Conservation (phyloP, 2,329 filamentous ascomycete genomes). For the Calonectria pseudoturangicola region DNA sequence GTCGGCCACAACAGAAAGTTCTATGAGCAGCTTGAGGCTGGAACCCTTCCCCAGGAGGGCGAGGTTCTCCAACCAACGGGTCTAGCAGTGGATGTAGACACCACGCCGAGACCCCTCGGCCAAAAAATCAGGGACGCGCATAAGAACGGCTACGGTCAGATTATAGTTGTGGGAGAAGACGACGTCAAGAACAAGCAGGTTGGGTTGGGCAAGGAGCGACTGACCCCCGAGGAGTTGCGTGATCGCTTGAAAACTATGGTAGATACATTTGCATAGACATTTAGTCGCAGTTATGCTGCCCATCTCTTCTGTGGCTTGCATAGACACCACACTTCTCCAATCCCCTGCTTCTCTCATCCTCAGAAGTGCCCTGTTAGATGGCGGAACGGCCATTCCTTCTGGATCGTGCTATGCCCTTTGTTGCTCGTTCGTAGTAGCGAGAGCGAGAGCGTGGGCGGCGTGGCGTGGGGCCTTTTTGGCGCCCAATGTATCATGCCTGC, state of each 20-base stretch:
- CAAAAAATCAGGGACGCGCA: constrained; percentile 85
- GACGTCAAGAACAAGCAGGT: constrained; percentile 77
- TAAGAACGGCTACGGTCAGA: constrained; percentile 81
- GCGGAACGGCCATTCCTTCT: constrained; percentile 26
- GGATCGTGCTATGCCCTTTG: constrained; percentile 7
- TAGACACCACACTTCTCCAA: constrained; percentile 39
- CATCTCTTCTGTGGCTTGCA: constrained; percentile 30
- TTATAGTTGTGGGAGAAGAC: constrained; percentile 82
- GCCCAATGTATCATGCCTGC: constrained; percentile 21
- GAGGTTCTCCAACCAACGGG: constrained; percentile 74
- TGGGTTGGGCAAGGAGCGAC: constrained; percentile 62
- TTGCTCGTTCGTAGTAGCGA: constrained; percentile 18
- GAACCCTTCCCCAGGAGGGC: constrained; percentile 57
- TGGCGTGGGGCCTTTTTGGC: constrained; percentile 19
- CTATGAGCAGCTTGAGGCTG: constrained; percentile 58
- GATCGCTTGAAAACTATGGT: constrained; percentile 67
- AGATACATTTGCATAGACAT: constrained; percentile 67
- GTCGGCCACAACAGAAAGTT: constrained; percentile 65
- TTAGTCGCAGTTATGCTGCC: constrained; percentile 8
- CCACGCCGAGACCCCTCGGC: constrained; percentile 75
- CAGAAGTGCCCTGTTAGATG: constrained; percentile 33
- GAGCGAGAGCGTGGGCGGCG: constrained; percentile 7
- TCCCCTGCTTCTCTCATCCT: constrained; percentile 26
- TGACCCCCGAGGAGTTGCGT: constrained; percentile 67
- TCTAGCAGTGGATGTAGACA: constrained; percentile 82